Conservation (phyloP, 179 eudicot species). For the Silene coronaria region DNA sequence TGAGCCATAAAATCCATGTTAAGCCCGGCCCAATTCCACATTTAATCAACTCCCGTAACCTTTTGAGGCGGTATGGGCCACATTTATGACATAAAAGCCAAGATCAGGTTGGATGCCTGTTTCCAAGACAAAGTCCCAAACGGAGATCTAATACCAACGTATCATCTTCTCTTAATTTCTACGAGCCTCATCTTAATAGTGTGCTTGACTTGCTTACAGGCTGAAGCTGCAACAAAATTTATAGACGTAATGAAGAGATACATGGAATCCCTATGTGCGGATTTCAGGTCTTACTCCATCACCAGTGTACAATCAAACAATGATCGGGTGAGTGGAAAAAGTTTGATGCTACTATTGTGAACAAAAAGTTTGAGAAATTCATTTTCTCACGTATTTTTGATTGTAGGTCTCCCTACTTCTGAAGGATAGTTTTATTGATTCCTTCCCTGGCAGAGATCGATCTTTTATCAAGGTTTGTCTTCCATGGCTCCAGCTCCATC, state of each 20-base stretch:
- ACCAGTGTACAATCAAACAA: slow-evolving; percentile 83
- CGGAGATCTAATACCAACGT: not conserved
- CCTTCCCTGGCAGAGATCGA: slow-evolving; percentile 69
- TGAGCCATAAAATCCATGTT: no score
- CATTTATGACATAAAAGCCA: not conserved
- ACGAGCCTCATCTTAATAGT: not conserved
- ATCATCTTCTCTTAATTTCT: not conserved
- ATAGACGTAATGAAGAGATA: slow-evolving; percentile 53
- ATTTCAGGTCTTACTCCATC: slow-evolving; percentile 75
- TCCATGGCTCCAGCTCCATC: not conserved
- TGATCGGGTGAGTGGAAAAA: slow-evolving; percentile 58
- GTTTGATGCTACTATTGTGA: not conserved
- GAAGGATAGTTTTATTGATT: slow-evolving; percentile 88
- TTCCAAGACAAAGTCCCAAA: no score
- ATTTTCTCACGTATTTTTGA: not conserved
- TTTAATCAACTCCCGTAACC: no score
- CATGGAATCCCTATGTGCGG: slow-evolving; percentile 76
- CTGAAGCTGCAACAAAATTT: slow-evolving; percentile 72
- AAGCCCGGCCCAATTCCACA: no score
- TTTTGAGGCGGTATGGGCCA: not conserved
- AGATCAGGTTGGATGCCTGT: no score
- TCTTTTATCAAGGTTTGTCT: slow-evolving; percentile 66
- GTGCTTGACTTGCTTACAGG: slow-evolving; percentile 35
- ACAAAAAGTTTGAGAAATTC: not conserved
- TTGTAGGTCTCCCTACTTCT: slow-evolving; percentile 82